Evolutionary conservation across 2,329 filamentous ascomycete genomes (phyloP).

Genomic region (Drechslerella coelobrocha): DNA sequence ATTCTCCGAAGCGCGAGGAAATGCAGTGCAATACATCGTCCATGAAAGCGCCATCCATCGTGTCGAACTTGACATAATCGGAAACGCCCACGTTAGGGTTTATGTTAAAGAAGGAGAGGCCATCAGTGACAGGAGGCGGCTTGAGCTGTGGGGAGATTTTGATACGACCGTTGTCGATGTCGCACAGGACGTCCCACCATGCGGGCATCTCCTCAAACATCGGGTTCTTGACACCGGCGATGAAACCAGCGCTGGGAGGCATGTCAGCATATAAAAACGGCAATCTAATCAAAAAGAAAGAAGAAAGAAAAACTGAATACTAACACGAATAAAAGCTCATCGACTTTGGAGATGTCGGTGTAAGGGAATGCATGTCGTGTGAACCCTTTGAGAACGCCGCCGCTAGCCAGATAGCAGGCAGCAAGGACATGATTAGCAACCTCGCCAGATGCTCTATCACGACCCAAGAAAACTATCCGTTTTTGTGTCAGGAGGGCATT

Average conservation of each 20-base stretch:
- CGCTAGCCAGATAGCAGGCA: conserved; percentile 92
- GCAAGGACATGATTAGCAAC: conserved; percentile 97
- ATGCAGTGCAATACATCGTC: conserved; percentile 83
- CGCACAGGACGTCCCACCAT: conserved; percentile 98
- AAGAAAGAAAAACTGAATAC: background rate
- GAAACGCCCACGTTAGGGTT: conserved; percentile 50
- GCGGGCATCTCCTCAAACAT: conserved; percentile 93
- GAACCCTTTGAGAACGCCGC: conserved; percentile 89
- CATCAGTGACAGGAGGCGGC: conserved; percentile 78
- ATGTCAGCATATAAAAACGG: conserved; percentile 2
- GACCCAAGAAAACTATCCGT: conserved; percentile 90
- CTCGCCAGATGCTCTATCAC: conserved; percentile 92
- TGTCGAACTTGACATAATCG: conserved; percentile 59
- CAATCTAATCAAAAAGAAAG: background rate
- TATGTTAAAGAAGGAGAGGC: conserved; percentile 78
- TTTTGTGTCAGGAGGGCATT: conserved; percentile 97
- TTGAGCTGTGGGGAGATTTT: conserved; percentile 93
- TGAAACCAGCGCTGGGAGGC: conserved; percentile 74
- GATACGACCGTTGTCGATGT: conserved; percentile 87
- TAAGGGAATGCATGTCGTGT: conserved; percentile 97
- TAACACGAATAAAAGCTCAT: conserved; percentile 85
- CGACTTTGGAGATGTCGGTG: conserved; percentile 96
- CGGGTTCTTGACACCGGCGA: conserved; percentile 96
- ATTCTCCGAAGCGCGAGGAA: conserved; percentile 82
- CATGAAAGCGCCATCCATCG: conserved; percentile 89